These are phyloP conservation scores for Gnaphalium uliginosum DNA, from an alignment of 129 eudicot species.

Conservation along the genomic window DNA sequence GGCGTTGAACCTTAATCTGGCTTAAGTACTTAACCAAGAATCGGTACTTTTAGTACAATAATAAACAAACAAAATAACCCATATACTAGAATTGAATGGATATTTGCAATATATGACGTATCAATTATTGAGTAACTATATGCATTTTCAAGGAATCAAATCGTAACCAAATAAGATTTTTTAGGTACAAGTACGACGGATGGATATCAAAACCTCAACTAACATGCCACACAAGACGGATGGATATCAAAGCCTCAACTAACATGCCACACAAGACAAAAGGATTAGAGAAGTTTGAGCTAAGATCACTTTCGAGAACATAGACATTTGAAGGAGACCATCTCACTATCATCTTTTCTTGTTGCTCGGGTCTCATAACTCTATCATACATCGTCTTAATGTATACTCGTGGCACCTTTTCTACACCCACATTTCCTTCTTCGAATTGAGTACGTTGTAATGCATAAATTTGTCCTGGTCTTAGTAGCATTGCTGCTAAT, in stretches of 20 bases:
- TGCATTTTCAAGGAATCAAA: background rate
- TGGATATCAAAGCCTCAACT: too few species aligned
- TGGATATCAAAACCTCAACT: conserved; percentile 44
- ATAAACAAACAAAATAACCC: too few species aligned
- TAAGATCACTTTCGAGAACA: conserved; percentile 71
- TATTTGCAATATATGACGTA: background rate
- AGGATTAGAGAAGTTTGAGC: conserved; percentile 71
- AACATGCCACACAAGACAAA: too few species aligned
- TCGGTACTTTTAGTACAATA: too few species aligned
- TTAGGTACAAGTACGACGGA: background rate
- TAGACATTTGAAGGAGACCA: conserved; percentile 66
- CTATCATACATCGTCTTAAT: conserved; percentile 55
- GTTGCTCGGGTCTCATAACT: conserved; percentile 64
- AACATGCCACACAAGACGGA: conserved; percentile 62
- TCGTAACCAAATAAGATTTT: background rate
- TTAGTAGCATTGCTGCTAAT: conserved; percentile 62
- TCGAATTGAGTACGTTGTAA: conserved; percentile 39
- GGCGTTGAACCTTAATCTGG: too few species aligned
- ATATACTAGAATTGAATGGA: background rate
- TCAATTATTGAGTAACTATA: background rate
- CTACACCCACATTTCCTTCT: conserved; percentile 38
- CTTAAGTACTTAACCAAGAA: too few species aligned
- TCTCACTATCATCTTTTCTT: conserved; percentile 63
- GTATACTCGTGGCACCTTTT: conserved; percentile 58
- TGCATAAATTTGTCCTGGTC: conserved; percentile 63